Percentiles rank a stretch among this genome's conserved stretches.
phyloP scores from a whole-genome alignment of 306 rosid species.

The Acmispon strigosus region DNA sequence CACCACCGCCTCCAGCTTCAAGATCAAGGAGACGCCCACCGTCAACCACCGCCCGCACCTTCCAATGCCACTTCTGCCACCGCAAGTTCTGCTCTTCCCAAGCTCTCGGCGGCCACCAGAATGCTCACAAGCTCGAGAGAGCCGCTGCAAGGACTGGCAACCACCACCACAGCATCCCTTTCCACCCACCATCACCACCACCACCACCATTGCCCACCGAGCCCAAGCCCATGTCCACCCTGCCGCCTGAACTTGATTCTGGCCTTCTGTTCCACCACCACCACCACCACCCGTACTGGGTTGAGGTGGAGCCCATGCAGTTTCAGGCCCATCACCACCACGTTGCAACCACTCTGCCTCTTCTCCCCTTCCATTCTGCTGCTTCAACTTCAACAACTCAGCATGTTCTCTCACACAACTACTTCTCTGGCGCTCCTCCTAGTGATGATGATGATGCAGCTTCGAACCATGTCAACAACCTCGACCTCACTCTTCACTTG shows the following conservation, averaged over 20 bases:
- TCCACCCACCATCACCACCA: neutral
- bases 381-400: conserved; percentile 8
- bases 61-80: conserved; percentile 56
- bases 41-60: conserved; percentile 19
- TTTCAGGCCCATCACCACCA: neutral
- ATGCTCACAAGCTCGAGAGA: conserved; percentile 83
- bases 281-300: conserved; percentile 19
- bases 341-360: neutral
- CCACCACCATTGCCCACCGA: neutral
- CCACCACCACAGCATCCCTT: neutral
- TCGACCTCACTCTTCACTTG: conserved; percentile 56
- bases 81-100: conserved; percentile 77
- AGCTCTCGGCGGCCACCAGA: conserved; percentile 96
- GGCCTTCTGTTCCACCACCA: neutral
- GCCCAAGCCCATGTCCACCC: neutral
- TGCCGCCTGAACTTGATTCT: neutral
- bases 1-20: neutral
- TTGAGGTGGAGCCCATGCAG: conserved; percentile 16
- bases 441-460: neutral
- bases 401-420: neutral
- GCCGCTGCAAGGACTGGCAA: conserved; percentile 43
- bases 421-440: neutral
- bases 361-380: neutral
- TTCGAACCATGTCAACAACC: conserved; percentile 20
- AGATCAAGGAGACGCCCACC: neutral